Evolutionary conservation across 352 stramenopile genomes (phyloP).

Genomic region (Phytopythium chamaehyphon): DNA sequence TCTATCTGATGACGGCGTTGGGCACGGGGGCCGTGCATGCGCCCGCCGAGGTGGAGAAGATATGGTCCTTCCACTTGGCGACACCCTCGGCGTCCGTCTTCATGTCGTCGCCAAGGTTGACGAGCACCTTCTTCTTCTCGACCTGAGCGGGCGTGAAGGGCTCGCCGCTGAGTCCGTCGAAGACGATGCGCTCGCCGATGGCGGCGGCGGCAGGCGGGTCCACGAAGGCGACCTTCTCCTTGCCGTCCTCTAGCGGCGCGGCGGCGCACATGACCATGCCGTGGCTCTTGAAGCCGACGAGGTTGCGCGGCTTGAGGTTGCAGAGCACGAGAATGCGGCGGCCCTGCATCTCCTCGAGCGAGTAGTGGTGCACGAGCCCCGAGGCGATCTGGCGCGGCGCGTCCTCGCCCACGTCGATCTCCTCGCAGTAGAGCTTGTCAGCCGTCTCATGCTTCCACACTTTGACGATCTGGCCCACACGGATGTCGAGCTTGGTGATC

Average conservation of each 20-base stretch:
- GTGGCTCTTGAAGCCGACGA: slow-evolving; percentile 89
- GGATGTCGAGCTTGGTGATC: slow-evolving; percentile 92
- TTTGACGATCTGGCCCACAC: slow-evolving; percentile 89
- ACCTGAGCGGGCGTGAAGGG: slow-evolving; percentile 78
- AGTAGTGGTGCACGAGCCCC: slow-evolving; percentile 85
- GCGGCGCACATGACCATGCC: slow-evolving; percentile 91
- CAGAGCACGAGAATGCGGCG: slow-evolving; percentile 84
- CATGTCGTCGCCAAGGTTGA: slow-evolving; percentile 73
- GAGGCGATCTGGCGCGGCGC: slow-evolving; percentile 82
- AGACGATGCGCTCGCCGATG: slow-evolving; percentile 72
- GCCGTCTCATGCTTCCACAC: slow-evolving; percentile 90
- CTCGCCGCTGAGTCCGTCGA: slow-evolving; percentile 62
- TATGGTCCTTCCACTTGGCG: slow-evolving; percentile 82
- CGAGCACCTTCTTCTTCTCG: slow-evolving; percentile 89
- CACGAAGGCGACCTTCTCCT: slow-evolving; percentile 84
- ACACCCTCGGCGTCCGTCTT: slow-evolving; percentile 73
- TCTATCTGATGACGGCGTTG: slow-evolving; percentile 81
- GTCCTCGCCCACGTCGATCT: slow-evolving; percentile 90
- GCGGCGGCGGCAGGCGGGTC: slow-evolving; percentile 70
- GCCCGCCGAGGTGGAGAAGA: slow-evolving; percentile 68
- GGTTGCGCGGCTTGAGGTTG: slow-evolving; percentile 89
- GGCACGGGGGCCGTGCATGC: slow-evolving; percentile 64
- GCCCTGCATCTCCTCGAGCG: slow-evolving; percentile 84
- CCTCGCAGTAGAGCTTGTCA: slow-evolving; percentile 91
- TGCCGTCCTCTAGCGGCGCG: slow-evolving; percentile 54